Conservation (phyloP, 148 eudicot genomes). For the Vaccinium macrocarpon region DNA sequence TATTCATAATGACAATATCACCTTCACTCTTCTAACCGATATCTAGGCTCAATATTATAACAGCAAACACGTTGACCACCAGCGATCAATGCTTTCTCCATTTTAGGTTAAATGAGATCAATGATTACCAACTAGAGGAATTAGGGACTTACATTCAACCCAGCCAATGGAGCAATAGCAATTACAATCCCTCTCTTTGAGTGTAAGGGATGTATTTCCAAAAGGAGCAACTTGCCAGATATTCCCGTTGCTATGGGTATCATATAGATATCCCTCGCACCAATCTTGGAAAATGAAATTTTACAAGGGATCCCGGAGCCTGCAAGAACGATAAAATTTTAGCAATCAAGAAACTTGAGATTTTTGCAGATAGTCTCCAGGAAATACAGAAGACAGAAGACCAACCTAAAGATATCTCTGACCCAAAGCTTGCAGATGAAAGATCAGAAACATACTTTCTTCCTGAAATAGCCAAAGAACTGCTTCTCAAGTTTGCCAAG, state of each 20-base stretch:
- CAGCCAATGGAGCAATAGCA: conserved; percentile 54
- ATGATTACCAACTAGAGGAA: conserved; percentile 11
- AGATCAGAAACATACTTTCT: conserved; percentile 35
- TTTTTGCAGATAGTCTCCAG: background rate
- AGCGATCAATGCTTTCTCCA: background rate
- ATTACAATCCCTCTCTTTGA: conserved; percentile 41
- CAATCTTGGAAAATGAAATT: conserved; percentile 49
- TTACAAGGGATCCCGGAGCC: conserved; percentile 51
- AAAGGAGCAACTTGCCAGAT: conserved; percentile 48
- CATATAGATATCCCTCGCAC: conserved; percentile 46
- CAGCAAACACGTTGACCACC: background rate
- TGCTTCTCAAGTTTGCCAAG: conserved; percentile 26
- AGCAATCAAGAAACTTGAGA: conserved; percentile 1
- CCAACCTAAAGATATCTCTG: conserved; percentile 48
- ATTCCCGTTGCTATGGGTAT: conserved; percentile 42
- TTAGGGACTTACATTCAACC: conserved; percentile 45
- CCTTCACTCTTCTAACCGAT: background rate
- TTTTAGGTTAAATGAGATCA: background rate
- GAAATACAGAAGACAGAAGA: background rate
- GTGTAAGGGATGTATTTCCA: conserved; percentile 56
- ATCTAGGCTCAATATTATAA: background rate
- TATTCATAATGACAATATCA: background rate
- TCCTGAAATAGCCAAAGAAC: conserved; percentile 34
- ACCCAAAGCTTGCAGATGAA: conserved; percentile 46
- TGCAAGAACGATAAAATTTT: conserved; percentile 16